Percentiles rank a stretch among this genome's conserved stretches.
Evolutionary conservation across 768 basidiomycete genomes (phyloP).

Genomic region (Lactarius quietus): DNA sequence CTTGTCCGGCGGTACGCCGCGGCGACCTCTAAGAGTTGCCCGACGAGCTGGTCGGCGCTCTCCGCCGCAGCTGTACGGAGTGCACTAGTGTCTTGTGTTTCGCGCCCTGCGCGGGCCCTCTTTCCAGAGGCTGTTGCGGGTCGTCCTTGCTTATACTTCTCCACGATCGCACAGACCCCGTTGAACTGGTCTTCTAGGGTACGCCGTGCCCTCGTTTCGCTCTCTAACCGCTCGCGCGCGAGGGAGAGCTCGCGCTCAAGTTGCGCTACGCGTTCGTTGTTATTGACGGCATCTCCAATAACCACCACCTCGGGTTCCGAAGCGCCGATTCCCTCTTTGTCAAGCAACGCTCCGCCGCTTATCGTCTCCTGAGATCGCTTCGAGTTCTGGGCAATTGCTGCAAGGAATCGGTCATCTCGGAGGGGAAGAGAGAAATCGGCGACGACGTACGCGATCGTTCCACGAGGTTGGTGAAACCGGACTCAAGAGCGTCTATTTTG

Average conservation of each 20-base stretch:
- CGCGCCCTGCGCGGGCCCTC: slow-evolving; percentile 47
- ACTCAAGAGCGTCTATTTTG: slow-evolving; percentile 76
- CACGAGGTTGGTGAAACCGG: slow-evolving; percentile 79
- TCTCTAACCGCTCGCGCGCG: slow-evolving; percentile 57
- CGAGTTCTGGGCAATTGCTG: slow-evolving; percentile 60
- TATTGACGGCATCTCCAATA: too few species aligned
- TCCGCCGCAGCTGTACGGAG: slow-evolving; percentile 59
- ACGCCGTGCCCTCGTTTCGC: slow-evolving; percentile 52
- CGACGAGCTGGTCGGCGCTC: slow-evolving; percentile 62
- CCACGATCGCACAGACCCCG: slow-evolving; percentile 51
- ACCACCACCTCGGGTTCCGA: slow-evolving; percentile 32
- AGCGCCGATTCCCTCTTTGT: too few species aligned
- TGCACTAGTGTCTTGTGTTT: slow-evolving; percentile 41
- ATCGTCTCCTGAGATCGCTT: too few species aligned
- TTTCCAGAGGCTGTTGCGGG: slow-evolving; percentile 40
- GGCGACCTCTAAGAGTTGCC: slow-evolving; percentile 76
- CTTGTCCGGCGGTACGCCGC: slow-evolving; percentile 73
- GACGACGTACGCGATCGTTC: slow-evolving; percentile 65
- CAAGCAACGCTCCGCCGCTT: too few species aligned
- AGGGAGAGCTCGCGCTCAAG: slow-evolving; percentile 63
- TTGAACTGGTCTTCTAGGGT: slow-evolving; percentile 60
- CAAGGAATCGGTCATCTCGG: slow-evolving; percentile 6
- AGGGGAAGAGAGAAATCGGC: not conserved
- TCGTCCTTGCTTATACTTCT: slow-evolving; percentile 49
- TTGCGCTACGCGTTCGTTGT: slow-evolving; percentile 51